These are phyloP conservation scores for Nepenthes alata DNA, from an alignment of 179 eudicot genomes.

Conservation along the genomic window DNA sequence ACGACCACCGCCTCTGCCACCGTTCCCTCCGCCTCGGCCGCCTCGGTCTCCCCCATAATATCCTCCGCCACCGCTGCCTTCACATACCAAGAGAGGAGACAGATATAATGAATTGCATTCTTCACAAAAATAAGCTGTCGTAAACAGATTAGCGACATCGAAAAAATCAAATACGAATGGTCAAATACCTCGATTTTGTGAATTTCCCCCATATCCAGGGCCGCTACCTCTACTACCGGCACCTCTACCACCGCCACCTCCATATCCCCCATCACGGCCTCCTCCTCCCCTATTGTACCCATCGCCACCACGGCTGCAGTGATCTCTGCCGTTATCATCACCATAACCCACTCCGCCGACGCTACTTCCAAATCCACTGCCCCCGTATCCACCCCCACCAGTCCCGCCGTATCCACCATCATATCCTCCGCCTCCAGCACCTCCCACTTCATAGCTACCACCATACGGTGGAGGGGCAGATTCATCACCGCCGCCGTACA, in stretches of 20 bases:
- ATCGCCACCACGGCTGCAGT: conserved; percentile 8
- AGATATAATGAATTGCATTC: not conserved
- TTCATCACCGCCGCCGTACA: conserved; percentile 33
- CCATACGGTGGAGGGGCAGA: conserved; percentile 22
- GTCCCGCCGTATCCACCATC: conserved; percentile 14
- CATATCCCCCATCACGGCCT: conserved; percentile 16
- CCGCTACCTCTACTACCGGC: conserved; percentile 2
- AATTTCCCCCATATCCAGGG: conserved; percentile 13
- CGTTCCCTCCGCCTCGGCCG: conserved; percentile 30
- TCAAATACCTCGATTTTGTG: conserved; percentile 9
- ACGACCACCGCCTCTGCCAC: conserved; percentile 45
- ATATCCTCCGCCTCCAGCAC: conserved; percentile 10
- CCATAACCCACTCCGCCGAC: conserved; percentile 16
- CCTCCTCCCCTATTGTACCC: conserved; percentile 16
- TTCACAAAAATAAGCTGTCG: not conserved
- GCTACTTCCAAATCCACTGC: conserved; percentile 11
- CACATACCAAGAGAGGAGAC: not conserved
- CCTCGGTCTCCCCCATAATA: conserved; percentile 65
- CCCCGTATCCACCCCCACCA: conserved; percentile 11
- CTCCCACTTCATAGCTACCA: conserved; percentile 13
- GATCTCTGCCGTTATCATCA: conserved; percentile 4
- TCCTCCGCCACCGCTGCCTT: conserved; percentile 40
- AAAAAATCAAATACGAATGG: not conserved
- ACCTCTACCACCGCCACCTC: conserved; percentile 13
- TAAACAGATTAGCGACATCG: too few relatives aligned